Percentiles rank a stretch among this genome's conserved stretches.
phyloP scores from a whole-genome alignment of 2,329 filamentous ascomycete species.

The Colletotrichum tofieldiae region DNA sequence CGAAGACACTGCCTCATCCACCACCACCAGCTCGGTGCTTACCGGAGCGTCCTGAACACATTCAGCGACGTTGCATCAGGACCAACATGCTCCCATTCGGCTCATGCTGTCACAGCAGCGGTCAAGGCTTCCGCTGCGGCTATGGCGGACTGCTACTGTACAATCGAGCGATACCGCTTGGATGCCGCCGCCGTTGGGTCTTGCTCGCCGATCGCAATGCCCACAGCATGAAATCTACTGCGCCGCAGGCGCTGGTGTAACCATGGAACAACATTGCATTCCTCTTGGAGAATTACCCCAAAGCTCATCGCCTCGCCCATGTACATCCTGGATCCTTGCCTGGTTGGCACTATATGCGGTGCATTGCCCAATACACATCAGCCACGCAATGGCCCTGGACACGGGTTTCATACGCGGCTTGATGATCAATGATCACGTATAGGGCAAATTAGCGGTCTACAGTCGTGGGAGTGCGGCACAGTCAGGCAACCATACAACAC shows the following conservation, averaged over 20 bases:
- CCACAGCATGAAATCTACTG: neutral
- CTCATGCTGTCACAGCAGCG: conserved; percentile 6
- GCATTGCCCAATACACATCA: neutral
- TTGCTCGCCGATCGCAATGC: conserved; percentile 32
- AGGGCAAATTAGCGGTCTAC: neutral
- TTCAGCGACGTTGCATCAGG: conserved; percentile 13
- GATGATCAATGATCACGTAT: conserved; percentile 13
- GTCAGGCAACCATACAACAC: conserved; percentile 4
- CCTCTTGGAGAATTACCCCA: conserved; percentile 8
- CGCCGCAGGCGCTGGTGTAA: conserved; percentile 2
- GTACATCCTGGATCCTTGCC: conserved; percentile 19
- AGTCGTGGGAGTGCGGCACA: conserved; percentile 17
- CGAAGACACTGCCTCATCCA: neutral
- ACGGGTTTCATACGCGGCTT: conserved; percentile 19
- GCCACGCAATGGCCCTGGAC: neutral
- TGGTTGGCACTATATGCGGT: conserved; percentile 8
- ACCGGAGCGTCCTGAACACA: neutral
- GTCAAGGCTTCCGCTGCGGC: conserved; percentile 1
- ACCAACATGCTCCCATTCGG: neutral
- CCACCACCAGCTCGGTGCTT: neutral
- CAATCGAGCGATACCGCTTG: neutral
- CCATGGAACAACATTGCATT: neutral
- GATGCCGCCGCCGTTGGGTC: conserved; percentile 3
- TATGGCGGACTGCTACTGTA: conserved; percentile 9
- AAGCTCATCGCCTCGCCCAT: conserved; percentile 5